Evolutionary conservation across 352 stramenopile genomes (phyloP), one percentile per base, ranked within the genome.

Genomic region (Pythium grandisporangium): DNA sequence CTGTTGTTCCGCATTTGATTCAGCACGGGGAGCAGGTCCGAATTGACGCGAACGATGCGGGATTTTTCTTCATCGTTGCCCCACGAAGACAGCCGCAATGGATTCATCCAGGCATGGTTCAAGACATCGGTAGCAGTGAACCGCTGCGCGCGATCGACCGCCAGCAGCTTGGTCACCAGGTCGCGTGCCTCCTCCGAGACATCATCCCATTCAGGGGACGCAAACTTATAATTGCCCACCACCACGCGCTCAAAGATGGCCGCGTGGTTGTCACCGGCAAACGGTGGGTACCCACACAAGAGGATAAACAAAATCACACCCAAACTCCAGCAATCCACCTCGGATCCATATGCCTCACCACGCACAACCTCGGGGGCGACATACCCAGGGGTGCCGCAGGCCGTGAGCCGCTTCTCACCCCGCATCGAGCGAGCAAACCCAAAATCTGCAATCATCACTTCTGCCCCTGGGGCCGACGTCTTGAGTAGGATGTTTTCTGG

Each of bases 231-330:
- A 33, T 76, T 61, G 22, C 78, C 93, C 17, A 61, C 61, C 11
- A 84, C 72, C 1, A 92, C 76, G 36, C 84, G 84, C 37, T 77
- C 58, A 30, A 88, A 53, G 26, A 92, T 80, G 7, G 54, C 76
- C 0, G 72, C 74, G 35, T 86, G 70, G 49, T 86, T 92, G 3
- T 67, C 50, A 12, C 79, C 79, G 20, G 63, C 63, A 51, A 93
- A 93, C n/a, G 79, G 79, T 24, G 88, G 82, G 61, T 96, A 96
- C 10, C 93, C 93, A 23, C 84, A 96, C 19, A 98, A 53, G 33
- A 98, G 52, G 44, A 98, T 96, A 56, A 93, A 98, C n/a, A 90
- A 54, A 53, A 98, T 94, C 12, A 97, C 88, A 22, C 93, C 93
- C 6, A 97, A 66, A 55, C 77, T 95, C 93, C 93, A 98, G 59